Percentiles rank a stretch among this genome's conserved stretches.
These are phyloP conservation scores for Lactuca sativa DNA, from an alignment of 129 eudicot species.

Conservation along the genomic window DNA sequence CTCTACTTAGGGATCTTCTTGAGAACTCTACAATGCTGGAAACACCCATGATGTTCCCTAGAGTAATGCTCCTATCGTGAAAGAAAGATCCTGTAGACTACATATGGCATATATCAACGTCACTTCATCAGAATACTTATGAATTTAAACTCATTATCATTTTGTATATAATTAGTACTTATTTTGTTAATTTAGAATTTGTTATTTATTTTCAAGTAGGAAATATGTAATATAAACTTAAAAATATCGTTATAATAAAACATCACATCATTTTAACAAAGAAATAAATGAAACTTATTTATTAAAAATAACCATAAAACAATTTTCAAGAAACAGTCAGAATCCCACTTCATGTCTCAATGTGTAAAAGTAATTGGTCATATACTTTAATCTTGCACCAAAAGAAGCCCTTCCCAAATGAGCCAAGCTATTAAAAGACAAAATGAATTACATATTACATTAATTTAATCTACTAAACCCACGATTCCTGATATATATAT, in stretches of 20 bases:
- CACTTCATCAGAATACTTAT: neutral
- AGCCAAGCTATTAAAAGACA: conserved; percentile 19
- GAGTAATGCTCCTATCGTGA: conserved; percentile 63
- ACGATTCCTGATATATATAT: neutral
- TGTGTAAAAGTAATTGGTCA: conserved; percentile 6
- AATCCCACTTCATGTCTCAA: conserved; percentile 17
- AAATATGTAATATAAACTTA: neutral
- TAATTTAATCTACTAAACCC: neutral
- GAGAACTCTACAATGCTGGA: conserved; percentile 58
- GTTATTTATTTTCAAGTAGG: neutral
- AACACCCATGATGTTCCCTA: conserved; percentile 72
- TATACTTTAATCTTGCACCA: conserved; percentile 18
- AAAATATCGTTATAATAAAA: neutral
- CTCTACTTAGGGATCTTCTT: conserved; percentile 57
- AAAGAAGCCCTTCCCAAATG: conserved; percentile 20
- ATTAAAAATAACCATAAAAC: neutral
- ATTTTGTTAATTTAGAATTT: too few species aligned
- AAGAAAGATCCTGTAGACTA: conserved; percentile 78
- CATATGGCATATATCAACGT: conserved; percentile 17
- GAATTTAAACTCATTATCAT: neutral
- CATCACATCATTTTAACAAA: too few species aligned
- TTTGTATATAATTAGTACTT: neutral
- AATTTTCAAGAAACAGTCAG: conserved; percentile 1
- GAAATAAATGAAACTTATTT: neutral
- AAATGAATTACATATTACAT: neutral